A percentile compares a stretch with the other conserved stretches of the same genome.
Evolutionary conservation across 2,329 filamentous ascomycete genomes (phyloP).

Genomic region (Scedosporium dehoogii): DNA sequence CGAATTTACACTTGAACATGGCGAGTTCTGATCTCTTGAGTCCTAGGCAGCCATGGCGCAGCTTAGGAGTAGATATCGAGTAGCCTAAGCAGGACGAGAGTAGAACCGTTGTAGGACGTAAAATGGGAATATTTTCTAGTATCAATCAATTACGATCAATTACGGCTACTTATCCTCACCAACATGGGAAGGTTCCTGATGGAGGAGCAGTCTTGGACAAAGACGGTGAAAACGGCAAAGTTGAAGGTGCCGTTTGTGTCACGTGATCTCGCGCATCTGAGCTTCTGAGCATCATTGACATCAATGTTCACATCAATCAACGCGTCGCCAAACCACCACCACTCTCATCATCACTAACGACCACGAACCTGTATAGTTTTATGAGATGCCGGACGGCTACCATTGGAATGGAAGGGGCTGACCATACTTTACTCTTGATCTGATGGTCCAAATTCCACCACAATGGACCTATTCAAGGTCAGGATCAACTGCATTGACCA

Average conservation of each 20-base stretch:
- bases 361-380: background rate
- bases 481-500: slow-evolving; percentile 93
- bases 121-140: no score
- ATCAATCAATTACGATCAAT: no score
- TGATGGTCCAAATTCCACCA: background rate
- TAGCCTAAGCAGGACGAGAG: no score
- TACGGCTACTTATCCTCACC: no score
- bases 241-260: background rate
- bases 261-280: background rate
- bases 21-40: no score
- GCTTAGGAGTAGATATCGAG: background rate
- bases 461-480: slow-evolving; percentile 65
- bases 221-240: background rate
- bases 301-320: background rate
- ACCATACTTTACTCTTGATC: no score
- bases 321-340: background rate
- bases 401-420: no score
- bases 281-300: no score
- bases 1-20: no score
- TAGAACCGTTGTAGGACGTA: no score
- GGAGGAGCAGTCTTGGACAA: background rate
- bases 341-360: background rate
- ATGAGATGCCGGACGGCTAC: no score
- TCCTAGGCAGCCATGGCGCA: background rate
- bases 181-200: background rate